Evolutionary conservation across 768 basidiomycete species (phyloP), one percentile per base, ranked within the genome.

Genomic region (Mycena indigotica): DNA sequence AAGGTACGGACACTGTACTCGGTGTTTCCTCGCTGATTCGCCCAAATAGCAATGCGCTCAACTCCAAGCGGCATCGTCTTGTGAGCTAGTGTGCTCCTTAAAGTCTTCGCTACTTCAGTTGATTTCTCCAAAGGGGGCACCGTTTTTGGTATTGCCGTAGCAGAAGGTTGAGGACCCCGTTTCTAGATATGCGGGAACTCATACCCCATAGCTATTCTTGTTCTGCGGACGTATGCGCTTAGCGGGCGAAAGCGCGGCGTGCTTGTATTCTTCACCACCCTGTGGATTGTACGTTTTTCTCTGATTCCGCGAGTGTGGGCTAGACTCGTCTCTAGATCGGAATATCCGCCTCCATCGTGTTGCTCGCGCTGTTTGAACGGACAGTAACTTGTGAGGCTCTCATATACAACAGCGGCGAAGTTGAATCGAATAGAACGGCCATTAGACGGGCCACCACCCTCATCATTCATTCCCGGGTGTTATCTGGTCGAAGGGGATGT

Each of bases 151-250:
- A 39, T 62, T n/a, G 61, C 41, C 2, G 53, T 55, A 16, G 56
- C 56, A 16, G 61, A 62, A 41, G 58, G 58, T 55, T 6, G 1
- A 5, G 30, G 24, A 24, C 38, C n/a, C 2, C 35, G 2, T 32
- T 19, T 15, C 5, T 41, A 2, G 25, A 15, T 28, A 3, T 23
- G 4, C 12, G n/a, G 5, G 17, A 38, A 28, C 32, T 51, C 4
- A 50, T 16, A 3, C n/a, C 15, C 32, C 39, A 0, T 32, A 56
- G 61, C 56, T 15, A 62, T 62, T 28, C 61, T 62, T 16, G 35
- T 62, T 5, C 19, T 62, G 6, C 48, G 61, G 4, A 58, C 61
- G 1, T 62, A 62, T 44, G 61, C 61, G 5, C 50, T 62, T 35
- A 62, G 61, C 26, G 56, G 61, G 19, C 53, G 56, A 6, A 39